These are phyloP conservation scores for Polytolypa hystricis DNA, from an alignment of 2,329 filamentous ascomycete genomes.

Conservation along the genomic window DNA sequence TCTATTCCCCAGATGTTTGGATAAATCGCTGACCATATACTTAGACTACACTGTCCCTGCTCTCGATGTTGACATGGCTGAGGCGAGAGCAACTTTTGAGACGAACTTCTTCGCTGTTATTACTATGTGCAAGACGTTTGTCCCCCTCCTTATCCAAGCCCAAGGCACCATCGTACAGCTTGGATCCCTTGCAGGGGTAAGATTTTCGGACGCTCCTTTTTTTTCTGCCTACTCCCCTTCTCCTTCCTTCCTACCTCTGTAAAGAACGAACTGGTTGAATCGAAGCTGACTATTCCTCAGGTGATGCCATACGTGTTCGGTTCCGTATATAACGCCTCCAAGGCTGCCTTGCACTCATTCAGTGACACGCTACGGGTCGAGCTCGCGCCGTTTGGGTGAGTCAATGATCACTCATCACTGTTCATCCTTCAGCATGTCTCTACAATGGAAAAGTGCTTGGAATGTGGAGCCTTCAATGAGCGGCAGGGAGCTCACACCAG, in stretches of 20 bases:
- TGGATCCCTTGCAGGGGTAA: slow-evolving; percentile 33
- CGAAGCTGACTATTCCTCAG: slow-evolving; percentile 12
- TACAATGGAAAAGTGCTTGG: background rate
- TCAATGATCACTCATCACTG: slow-evolving; percentile 2
- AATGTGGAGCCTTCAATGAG: background rate
- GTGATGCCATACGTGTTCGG: slow-evolving; percentile 35
- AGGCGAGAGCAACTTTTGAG: slow-evolving; percentile 39
- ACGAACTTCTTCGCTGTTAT: slow-evolving; percentile 50
- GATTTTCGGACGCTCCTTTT: slow-evolving; percentile 5
- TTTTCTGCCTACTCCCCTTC: background rate
- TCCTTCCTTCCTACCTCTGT: background rate
- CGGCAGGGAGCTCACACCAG: background rate
- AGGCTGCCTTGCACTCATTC: slow-evolving; percentile 49
- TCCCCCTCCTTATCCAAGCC: slow-evolving; percentile 40
- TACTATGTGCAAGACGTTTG: slow-evolving; percentile 45
- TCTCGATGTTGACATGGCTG: slow-evolving; percentile 41
- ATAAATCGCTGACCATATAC: background rate
- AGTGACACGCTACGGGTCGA: slow-evolving; percentile 49
- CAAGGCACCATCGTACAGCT: slow-evolving; percentile 37
- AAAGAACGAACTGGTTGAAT: background rate
- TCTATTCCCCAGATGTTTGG: background rate
- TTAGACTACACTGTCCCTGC: slow-evolving; percentile 47
- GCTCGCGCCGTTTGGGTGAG: slow-evolving; percentile 38
- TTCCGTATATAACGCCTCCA: slow-evolving; percentile 46
- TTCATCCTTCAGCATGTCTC: background rate